Percentiles rank a stretch among this genome's conserved stretches.
Conservation (phyloP, 257 asterid species). For the Salvia splendens region DNA sequence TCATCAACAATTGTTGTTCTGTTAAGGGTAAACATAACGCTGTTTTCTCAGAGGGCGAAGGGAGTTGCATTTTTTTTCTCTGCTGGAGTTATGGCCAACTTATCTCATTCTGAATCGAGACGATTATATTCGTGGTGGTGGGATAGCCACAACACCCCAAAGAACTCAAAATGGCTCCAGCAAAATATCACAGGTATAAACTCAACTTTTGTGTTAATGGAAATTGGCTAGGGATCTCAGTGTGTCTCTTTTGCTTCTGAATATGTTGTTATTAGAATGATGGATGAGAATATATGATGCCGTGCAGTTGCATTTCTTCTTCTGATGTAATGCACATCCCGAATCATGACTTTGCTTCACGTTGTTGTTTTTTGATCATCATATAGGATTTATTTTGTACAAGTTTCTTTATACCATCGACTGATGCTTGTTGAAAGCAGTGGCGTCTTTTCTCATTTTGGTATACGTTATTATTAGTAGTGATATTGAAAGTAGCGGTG, state of each 20-base stretch:
- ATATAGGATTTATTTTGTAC: not conserved
- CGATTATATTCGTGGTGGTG: constrained; percentile 75
- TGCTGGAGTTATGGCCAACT: constrained; percentile 68
- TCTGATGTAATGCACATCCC: not conserved
- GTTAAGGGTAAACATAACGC: constrained; percentile 20
- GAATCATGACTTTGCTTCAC: not conserved
- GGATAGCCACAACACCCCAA: constrained; percentile 67
- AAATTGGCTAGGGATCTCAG: not conserved
- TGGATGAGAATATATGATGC: not conserved
- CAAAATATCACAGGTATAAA: constrained; percentile 51
- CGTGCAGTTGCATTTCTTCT: not conserved
- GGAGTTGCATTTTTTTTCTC: constrained; percentile 41
- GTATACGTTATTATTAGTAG: not conserved
- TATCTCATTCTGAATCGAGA: constrained; percentile 67
- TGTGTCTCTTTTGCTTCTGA: not conserved
- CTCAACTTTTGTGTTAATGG: not conserved
- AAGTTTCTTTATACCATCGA: too few relatives aligned
- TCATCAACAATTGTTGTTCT: constrained; percentile 15
- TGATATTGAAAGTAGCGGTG: not conserved
- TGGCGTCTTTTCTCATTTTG: not conserved
- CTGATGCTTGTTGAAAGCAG: not conserved
- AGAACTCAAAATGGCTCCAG: constrained; percentile 68
- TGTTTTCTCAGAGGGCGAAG: constrained; percentile 28
- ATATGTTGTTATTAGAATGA: too few relatives aligned
- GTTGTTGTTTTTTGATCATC: not conserved